Evolutionary conservation across 345 rosid species (phyloP).

Genomic region (Raphanus sativus): DNA sequence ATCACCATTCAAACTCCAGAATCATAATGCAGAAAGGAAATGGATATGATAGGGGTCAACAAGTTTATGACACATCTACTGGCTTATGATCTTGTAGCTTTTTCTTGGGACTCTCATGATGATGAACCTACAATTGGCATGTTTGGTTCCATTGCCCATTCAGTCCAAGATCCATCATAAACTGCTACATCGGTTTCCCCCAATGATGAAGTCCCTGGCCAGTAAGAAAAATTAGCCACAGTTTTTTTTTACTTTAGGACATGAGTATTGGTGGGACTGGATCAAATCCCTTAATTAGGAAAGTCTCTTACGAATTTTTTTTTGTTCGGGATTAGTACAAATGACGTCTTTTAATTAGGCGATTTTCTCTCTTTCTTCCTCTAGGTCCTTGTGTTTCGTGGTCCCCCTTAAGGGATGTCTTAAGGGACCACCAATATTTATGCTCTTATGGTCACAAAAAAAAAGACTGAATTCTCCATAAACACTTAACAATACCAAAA

Average conservation of each 20-base stretch:
- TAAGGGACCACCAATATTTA: too few species aligned
- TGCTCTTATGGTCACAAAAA: not conserved
- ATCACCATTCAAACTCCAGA: not conserved
- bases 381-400: too few species aligned
- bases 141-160: slow-evolving; percentile 77
- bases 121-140: slow-evolving; percentile 49
- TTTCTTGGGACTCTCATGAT: slow-evolving; percentile 13
- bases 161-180: slow-evolving; percentile 99
- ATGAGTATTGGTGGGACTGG: too few species aligned
- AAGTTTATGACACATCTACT: not conserved
- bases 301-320: too few species aligned
- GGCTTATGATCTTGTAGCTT: slow-evolving; percentile 11
- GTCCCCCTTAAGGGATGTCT: too few species aligned
- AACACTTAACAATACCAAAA: slow-evolving; percentile 77
- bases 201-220: slow-evolving; percentile 80
- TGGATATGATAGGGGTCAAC: not conserved
- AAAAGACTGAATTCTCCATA: not conserved
- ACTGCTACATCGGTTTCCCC: slow-evolving; percentile 76
- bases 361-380: too few species aligned
- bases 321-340: too few species aligned
- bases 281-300: too few species aligned
- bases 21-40: not conserved
- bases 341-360: too few species aligned
- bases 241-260: too few species aligned
- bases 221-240: not conserved